phyloP scores from a whole-genome alignment of 1,284 basidiomycete genomes.

The Cystobasidiaceae sp. region DNA sequence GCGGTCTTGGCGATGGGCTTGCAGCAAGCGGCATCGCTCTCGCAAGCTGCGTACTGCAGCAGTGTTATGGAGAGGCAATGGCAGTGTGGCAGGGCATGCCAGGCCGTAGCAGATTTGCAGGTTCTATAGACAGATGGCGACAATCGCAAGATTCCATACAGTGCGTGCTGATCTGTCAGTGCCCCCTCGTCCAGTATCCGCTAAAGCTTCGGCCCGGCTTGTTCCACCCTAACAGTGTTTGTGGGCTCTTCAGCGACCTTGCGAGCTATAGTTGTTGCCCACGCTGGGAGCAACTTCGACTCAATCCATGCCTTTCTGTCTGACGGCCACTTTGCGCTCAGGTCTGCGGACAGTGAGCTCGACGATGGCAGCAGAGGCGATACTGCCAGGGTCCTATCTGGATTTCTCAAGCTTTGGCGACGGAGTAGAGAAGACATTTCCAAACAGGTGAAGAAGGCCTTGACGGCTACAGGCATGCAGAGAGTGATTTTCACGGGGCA shows the following conservation, averaged over 20 bases:
- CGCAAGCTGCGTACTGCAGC: neutral
- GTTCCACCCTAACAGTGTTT: neutral
- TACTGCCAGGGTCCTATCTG: neutral
- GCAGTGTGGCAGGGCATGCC: conserved; percentile 6
- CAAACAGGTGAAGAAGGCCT: neutral
- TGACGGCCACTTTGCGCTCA: neutral
- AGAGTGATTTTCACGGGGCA: conserved; percentile 1
- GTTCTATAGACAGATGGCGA: conserved; percentile 8
- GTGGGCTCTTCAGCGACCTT: neutral
- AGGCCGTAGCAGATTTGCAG: neutral
- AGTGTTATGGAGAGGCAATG: neutral
- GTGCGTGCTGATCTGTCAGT: neutral
- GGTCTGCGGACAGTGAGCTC: neutral
- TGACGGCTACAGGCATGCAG: neutral
- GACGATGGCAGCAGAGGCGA: neutral
- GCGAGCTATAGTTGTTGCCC: conserved; percentile 1
- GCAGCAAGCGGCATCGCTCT: neutral
- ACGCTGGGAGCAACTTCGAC: conserved; percentile 15
- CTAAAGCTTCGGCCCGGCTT: neutral
- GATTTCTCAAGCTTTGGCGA: conserved; percentile 1
- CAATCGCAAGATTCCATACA: conserved; percentile 7
- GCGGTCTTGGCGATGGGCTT: neutral
- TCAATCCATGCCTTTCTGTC: neutral
- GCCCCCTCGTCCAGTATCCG: neutral
- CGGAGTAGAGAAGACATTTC: neutral